A percentile compares a stretch with the other conserved stretches of the same genome.
phyloP scores from a whole-genome alignment of 2,329 filamentous ascomycete genomes.

The Microcyclospora tardicrescens region DNA sequence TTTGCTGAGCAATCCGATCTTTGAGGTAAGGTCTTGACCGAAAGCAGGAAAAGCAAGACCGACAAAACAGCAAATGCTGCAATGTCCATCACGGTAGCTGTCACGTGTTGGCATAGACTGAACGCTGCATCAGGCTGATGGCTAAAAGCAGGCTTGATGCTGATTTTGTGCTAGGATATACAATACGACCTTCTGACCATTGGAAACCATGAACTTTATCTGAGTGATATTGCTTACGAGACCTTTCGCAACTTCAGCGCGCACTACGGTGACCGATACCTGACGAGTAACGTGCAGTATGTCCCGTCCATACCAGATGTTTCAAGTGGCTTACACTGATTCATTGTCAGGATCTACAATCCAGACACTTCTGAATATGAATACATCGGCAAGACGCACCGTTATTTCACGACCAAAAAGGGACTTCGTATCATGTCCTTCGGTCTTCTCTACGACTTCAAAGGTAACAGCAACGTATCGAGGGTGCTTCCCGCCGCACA shows the following conservation, averaged over 20 bases:
- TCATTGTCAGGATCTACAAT: constrained; percentile 25
- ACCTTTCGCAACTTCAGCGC: constrained; percentile 47
- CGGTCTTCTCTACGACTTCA: constrained; percentile 38
- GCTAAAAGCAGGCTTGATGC: too few relatives aligned
- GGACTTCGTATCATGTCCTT: constrained; percentile 41
- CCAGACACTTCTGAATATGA: constrained; percentile 31
- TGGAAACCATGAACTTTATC: constrained; percentile 54
- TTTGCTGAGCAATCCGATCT: constrained; percentile 39
- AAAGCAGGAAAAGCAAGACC: not conserved
- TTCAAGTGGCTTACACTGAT: constrained; percentile 6
- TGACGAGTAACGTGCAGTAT: constrained; percentile 40
- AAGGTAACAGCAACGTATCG: constrained; percentile 48
- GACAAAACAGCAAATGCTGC: not conserved
- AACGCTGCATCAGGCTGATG: too few relatives aligned
- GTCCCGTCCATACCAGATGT: constrained; percentile 17
- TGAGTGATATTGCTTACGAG: constrained; percentile 48
- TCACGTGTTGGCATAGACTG: too few relatives aligned
- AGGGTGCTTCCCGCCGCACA: constrained; percentile 44
- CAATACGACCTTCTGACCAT: constrained; percentile 44
- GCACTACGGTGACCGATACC: constrained; percentile 42
- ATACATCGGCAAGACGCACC: constrained; percentile 35
- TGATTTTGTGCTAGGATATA: constrained; percentile 21
- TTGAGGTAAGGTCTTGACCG: constrained; percentile 21
- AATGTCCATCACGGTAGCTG: too few relatives aligned
- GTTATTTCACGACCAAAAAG: constrained; percentile 38